Conservation (phyloP, 164 flowering plant genomes). For the Annona squamosa region DNA sequence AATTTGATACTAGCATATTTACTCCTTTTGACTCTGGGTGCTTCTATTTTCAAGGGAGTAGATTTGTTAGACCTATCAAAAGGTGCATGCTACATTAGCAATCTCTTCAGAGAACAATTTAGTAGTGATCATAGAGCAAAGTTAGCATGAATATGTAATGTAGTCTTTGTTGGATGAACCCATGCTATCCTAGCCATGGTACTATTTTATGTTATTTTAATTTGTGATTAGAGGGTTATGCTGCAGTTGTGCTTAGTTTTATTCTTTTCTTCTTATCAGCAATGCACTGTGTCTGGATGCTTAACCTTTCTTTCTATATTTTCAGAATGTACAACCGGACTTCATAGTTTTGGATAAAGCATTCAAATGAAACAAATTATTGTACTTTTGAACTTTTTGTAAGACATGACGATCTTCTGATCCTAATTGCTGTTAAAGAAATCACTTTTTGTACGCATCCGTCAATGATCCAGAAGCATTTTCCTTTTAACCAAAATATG, state of each 20-base stretch:
- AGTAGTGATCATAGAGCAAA: slow-evolving; percentile 21
- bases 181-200: background rate
- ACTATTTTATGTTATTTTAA: slow-evolving; percentile 1
- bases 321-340: background rate
- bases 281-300: background rate
- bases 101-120: slow-evolving; percentile 19
- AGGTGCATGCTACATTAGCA: slow-evolving; percentile 25
- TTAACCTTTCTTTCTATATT: background rate
- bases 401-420: background rate
- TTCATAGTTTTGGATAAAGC: background rate
- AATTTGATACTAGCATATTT: background rate
- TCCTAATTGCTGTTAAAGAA: background rate
- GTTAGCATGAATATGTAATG: slow-evolving; percentile 10
- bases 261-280: background rate
- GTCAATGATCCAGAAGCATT: background rate
- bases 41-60: slow-evolving; percentile 18
- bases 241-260: background rate
- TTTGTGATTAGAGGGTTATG: background rate
- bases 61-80: slow-evolving; percentile 25
- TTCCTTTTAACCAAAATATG: background rate
- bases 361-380: background rate
- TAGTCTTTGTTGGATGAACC: slow-evolving; percentile 13
- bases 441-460: background rate
- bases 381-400: background rate
- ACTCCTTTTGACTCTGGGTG: slow-evolving; percentile 11